Base-by-base conservation (phyloP, 352 stramenopile species). In the Globisporangium mamillatum region DNA sequence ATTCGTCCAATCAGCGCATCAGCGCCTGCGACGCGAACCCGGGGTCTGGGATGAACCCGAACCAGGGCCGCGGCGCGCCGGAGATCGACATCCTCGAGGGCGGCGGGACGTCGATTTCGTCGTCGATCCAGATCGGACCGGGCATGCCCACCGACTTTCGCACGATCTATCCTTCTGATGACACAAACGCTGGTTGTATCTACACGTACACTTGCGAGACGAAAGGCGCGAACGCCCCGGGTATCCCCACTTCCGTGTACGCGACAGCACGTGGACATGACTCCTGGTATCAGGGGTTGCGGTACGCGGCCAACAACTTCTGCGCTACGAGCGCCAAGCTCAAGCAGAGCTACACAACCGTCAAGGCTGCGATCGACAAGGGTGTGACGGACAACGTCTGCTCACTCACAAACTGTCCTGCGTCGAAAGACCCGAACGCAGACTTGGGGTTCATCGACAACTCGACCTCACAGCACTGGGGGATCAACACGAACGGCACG, bases 31-130 rank as follows among this genome's bases (percentile, higher is more conserved):
- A 98, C 69, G 60, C 75, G 9, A 79, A 90, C 60, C 94, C 96
- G 61, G 95, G 98, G 50, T 97, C 88, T 71, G 95, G 94, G 0
- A 72, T 99, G 75, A 89, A 98, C 79, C 78, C 87, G 2, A 80
- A 89, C 55, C 73, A 88, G 36, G 96, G 96, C 18, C 84, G 96
- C 14, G 96, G 96, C 57, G 92, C 94, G 36, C 94, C 95, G 0
- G 96, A 99, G 75, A 98, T 99, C 73, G 96, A 99, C 79, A 80
- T 99, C 20, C 77, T 99, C 38, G 96, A 99, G 88, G 92, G 82
- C 36, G 82, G 80, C 24, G 84, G 82, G 1, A 66, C 77, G 14
- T 82, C 74, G 2, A 89, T 91, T 59, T 91, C 82, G 38, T 91
- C 82, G 12, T 92, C 84, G 1, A 87, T 92, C 56, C 84, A 91